phyloP scores from a whole-genome alignment of 305 asterid species.

The Fraxinus dipetala region DNA sequence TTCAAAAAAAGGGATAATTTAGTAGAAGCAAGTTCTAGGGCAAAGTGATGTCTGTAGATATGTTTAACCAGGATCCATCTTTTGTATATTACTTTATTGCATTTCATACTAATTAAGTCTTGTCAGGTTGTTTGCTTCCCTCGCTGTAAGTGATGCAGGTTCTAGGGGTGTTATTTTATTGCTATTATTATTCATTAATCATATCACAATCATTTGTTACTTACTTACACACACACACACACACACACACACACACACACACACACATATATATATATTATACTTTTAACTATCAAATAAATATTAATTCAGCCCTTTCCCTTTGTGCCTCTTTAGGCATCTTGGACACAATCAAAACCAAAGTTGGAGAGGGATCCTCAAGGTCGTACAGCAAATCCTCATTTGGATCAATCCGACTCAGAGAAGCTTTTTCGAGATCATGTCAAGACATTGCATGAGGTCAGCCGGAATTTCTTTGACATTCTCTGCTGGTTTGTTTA shows the following conservation, averaged over 20 bases:
- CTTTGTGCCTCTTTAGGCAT: conserved; percentile 49
- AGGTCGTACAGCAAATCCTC: conserved; percentile 82
- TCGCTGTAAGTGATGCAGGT: neutral
- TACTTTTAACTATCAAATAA: neutral
- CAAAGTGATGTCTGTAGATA: neutral
- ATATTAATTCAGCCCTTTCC: conserved; percentile 12
- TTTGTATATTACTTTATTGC: neutral
- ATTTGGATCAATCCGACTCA: conserved; percentile 75
- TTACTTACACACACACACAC: neutral
- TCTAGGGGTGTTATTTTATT: neutral
- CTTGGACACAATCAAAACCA: conserved; percentile 87
- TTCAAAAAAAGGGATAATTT: neutral
- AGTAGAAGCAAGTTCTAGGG: neutral
- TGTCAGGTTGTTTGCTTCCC: neutral
- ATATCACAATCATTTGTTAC: neutral
- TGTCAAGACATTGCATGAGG: conserved; percentile 76
- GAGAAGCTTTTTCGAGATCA: conserved; percentile 97
- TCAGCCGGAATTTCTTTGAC: conserved; percentile 32
- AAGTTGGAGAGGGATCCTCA: conserved; percentile 98
- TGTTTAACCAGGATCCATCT: neutral
- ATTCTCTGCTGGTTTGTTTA: neutral
- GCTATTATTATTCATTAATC: neutral
- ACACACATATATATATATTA: neutral
- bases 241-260: too few species aligned
- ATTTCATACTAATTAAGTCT: neutral